A percentile compares a stretch with the other conserved stretches of the same genome.
Conservation (phyloP, 1,139 yeast genomes). For the Taphrina wiesneri region DNA sequence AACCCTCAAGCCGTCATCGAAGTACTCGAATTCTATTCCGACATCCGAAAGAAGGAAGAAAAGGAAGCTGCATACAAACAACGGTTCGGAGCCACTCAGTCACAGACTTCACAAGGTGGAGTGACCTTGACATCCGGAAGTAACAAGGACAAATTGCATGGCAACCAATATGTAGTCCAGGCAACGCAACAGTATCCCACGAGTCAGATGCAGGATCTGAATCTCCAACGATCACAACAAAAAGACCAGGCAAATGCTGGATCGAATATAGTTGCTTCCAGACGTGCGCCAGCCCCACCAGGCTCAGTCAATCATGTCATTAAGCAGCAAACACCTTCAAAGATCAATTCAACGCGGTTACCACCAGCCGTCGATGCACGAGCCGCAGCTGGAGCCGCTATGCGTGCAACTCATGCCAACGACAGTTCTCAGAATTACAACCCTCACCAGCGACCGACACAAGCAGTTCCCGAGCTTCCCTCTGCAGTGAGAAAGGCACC, state of each 20-base stretch:
- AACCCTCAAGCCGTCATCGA: slow-evolving; percentile 65
- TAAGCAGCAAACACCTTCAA: neutral
- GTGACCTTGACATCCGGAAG: neutral
- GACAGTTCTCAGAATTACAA: neutral
- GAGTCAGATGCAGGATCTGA: neutral
- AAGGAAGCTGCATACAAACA: slow-evolving; percentile 45
- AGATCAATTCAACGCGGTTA: slow-evolving; percentile 11
- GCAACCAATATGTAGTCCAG: neutral
- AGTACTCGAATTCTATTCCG: slow-evolving; percentile 78
- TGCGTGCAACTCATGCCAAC: slow-evolving; percentile 18
- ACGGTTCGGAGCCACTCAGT: slow-evolving; percentile 20
- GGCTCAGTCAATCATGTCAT: neutral
- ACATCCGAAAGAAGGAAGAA: slow-evolving; percentile 41
- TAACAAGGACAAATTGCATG: slow-evolving; percentile 20
- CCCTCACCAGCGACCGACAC: slow-evolving; percentile 1
- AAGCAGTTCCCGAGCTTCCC: slow-evolving; percentile 14
- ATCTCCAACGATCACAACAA: neutral
- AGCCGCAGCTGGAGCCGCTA: slow-evolving; percentile 35
- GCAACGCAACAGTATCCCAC: neutral
- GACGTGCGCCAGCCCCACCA: slow-evolving; percentile 33
- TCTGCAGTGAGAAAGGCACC: slow-evolving; percentile 39
- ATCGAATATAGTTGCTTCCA: slow-evolving; percentile 40
- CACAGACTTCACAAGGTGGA: neutral
- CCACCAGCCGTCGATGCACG: slow-evolving; percentile 33
- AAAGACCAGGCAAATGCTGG: slow-evolving; percentile 38